Evolutionary conservation across 345 rosid species (phyloP).

Genomic region (Abelmoschus esculentus): DNA sequence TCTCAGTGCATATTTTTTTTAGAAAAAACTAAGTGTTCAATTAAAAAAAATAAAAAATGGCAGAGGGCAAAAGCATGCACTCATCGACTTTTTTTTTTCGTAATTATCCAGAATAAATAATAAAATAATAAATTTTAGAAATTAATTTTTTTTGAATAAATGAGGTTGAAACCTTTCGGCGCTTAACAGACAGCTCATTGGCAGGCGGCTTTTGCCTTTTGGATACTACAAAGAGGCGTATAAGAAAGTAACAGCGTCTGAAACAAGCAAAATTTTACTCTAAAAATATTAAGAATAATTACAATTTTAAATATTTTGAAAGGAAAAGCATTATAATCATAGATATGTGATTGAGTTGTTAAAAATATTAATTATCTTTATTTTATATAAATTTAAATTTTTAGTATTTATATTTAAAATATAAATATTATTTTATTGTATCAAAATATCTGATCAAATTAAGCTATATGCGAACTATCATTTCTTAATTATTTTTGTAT

Average conservation of each 20-base stretch:
- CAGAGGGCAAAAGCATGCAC: no score
- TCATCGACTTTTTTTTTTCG: not conserved
- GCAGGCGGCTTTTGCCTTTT: constrained; percentile 47
- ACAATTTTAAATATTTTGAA: not conserved
- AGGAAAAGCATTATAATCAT: not conserved
- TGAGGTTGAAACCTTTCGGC: constrained; percentile 12
- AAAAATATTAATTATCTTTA: no score
- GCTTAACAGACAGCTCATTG: not conserved
- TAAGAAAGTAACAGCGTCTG: not conserved
- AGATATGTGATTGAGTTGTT: not conserved
- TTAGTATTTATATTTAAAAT: no score
- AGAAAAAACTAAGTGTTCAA: no score
- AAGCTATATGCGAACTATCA: no score
- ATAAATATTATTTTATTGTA: no score
- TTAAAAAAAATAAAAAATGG: no score
- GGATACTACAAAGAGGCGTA: constrained; percentile 44
- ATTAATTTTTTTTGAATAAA: not conserved
- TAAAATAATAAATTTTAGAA: not conserved
- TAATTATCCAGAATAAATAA: not conserved
- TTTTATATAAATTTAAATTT: no score
- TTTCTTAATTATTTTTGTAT: no score
- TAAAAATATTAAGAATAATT: not conserved
- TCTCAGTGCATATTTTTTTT: no score
- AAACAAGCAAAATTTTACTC: no score
- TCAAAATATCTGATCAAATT: no score